Evolutionary conservation across 139 green algal genomes (phyloP).

Genomic region (Spirogloea muscicola): DNA sequence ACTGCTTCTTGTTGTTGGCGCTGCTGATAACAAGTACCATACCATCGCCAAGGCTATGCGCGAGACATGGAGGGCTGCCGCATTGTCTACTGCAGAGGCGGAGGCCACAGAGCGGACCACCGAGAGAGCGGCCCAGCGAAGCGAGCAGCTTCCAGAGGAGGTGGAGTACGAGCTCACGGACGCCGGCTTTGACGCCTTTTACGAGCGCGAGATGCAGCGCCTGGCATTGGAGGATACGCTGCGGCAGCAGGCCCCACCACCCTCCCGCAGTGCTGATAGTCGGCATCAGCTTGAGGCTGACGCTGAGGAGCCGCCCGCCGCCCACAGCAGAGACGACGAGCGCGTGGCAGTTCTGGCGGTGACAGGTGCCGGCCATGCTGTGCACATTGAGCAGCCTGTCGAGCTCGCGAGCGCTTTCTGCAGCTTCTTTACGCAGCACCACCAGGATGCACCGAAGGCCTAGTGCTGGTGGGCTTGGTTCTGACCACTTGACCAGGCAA

Average conservation of each 20-base stretch:
- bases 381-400: not conserved
- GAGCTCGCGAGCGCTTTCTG: too few relatives aligned
- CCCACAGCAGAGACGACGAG: not conserved
- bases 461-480: too few relatives aligned
- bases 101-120: too few relatives aligned
- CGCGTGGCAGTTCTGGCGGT: not conserved
- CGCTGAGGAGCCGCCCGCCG: not conserved
- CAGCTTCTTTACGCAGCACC: too few relatives aligned
- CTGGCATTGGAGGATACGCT: not conserved
- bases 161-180: not conserved
- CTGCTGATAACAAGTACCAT: not conserved
- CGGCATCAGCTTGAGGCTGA: not conserved
- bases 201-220: not conserved
- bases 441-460: too few relatives aligned
- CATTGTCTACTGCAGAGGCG: too few relatives aligned
- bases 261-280: constrained; percentile 1
- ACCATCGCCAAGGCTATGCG: constrained; percentile 7
- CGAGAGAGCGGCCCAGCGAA: not conserved
- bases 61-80: not conserved
- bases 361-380: not conserved
- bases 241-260: not conserved
- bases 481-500: too few relatives aligned
- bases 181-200: not conserved
- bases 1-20: constrained; percentile 15
- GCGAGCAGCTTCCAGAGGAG: not conserved